These are phyloP conservation scores for Mytilinidion resinicola DNA, from an alignment of 495 filamentous ascomycete genomes.

Conservation along the genomic window DNA sequence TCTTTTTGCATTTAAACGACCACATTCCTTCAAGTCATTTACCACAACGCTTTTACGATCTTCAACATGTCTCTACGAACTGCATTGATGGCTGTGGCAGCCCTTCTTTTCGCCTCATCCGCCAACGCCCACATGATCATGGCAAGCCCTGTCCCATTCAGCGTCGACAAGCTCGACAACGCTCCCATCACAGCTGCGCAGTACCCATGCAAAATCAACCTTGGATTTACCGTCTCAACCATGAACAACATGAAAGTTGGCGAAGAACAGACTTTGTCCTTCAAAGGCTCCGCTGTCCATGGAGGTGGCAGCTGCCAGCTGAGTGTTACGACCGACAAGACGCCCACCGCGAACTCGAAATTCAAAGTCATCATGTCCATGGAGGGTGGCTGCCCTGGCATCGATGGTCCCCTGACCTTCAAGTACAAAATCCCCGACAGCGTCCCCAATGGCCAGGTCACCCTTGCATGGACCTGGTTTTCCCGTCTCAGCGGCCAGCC, in stretches of 20 bases:
- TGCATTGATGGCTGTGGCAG: slow-evolving; percentile 13
- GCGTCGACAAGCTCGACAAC: slow-evolving; percentile 46
- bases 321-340: slow-evolving; percentile 63
- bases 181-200: slow-evolving; percentile 61
- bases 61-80: slow-evolving; percentile 25
- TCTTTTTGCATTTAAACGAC: slow-evolving; percentile 3
- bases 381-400: slow-evolving; percentile 63
- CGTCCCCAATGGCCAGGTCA: slow-evolving; percentile 48
- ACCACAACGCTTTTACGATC: slow-evolving; percentile 1
- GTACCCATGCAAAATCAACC: slow-evolving; percentile 69
- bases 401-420: slow-evolving; percentile 37
- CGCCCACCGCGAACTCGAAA: slow-evolving; percentile 48
- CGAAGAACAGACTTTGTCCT: slow-evolving; percentile 44
- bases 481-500: slow-evolving; percentile 46
- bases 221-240: slow-evolving; percentile 38
- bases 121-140: slow-evolving; percentile 66
- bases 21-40: slow-evolving; percentile 14
- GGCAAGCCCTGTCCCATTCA: slow-evolving; percentile 60
- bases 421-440: slow-evolving; percentile 52
- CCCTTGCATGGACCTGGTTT: slow-evolving; percentile 58
- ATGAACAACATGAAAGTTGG: slow-evolving; percentile 45
- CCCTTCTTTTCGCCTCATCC: slow-evolving; percentile 40
- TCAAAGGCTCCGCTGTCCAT: slow-evolving; percentile 60
- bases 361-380: slow-evolving; percentile 78
- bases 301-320: slow-evolving; percentile 82